Base-by-base conservation (phyloP, 2,329 filamentous ascomycete genomes). In the Colletotrichum sp. region DNA sequence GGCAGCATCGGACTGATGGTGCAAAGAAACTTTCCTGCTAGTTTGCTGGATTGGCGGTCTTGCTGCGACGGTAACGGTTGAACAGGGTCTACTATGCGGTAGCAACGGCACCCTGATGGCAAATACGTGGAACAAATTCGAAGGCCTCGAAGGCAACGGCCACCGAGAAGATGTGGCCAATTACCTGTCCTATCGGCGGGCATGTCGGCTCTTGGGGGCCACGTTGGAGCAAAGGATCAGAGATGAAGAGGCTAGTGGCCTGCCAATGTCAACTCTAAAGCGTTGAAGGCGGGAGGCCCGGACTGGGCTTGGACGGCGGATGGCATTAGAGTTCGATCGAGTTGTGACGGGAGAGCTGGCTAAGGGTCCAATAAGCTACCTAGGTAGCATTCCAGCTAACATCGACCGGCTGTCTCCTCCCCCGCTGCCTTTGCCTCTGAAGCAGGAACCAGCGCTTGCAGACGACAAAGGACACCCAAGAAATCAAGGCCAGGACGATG, bases 241-340 rank as follows among this genome's bases (percentile, higher is more conserved):
- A 30, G 30, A 70, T 18, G 57, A 57, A 26, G 66, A 70, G n/a
- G 32, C 66, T 71, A 44, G 44, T 26, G 32, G 18, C 16, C 32
- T 36, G 39, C 57, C 64, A 49, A 28, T 12, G 32, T n/a, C 57
- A 71, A 71, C 71, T 65, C 24, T 34, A 65, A 70, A 26, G 15
- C 12, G 24, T 57, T 74, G 66, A 74, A 69, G 71, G 66, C 71
- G 71, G 71, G 66, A 74, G 71, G 68, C 60, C 39, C 39, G 68
- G 68, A 75, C 68, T 36, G 32, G 49, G 60, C 49, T 59, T 39
- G 36, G 68, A 65, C 68, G 72, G 63, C 24, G 32, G 44, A 26
- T 24, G 68, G 12, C 55, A 24, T 55, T 39, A 52, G 60, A 72
- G 62, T 72, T 72, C 30, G 62, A 72, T 63, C 68, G 68, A 57